Evolutionary conservation across 306 rosid species (phyloP).

Genomic region (Castanospermum australe): DNA sequence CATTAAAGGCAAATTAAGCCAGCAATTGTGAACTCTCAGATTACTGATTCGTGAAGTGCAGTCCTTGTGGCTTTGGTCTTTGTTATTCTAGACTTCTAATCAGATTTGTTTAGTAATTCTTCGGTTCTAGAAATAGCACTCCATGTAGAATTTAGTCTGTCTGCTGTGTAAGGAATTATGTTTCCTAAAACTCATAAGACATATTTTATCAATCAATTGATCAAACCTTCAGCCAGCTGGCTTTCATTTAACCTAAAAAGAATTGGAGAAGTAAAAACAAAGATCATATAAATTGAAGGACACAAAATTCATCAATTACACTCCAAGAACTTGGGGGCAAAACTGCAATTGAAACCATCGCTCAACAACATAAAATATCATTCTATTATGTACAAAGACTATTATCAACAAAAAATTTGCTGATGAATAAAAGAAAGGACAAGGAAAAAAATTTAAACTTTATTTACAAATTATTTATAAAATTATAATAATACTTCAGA

Average conservation of each 20-base stretch:
- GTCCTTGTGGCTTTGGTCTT: not conserved
- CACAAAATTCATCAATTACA: constrained; percentile 1
- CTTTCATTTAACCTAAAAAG: too few relatives aligned
- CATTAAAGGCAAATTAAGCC: not conserved
- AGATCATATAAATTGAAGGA: not conserved
- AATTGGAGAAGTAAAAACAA: not conserved
- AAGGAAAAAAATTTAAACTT: not conserved
- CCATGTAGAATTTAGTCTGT: too few relatives aligned
- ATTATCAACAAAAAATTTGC: not conserved
- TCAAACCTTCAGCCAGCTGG: too few relatives aligned
- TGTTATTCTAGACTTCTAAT: not conserved
- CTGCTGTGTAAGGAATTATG: too few relatives aligned
- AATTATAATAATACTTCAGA: not conserved
- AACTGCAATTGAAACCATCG: not conserved
- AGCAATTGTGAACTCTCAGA: not conserved
- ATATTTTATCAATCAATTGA: too few relatives aligned
- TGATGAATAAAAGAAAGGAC: constrained; percentile 1
- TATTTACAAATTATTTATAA: not conserved
- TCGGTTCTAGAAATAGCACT: too few relatives aligned
- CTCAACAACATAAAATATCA: not conserved
- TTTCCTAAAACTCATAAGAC: too few relatives aligned
- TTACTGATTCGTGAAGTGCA: not conserved
- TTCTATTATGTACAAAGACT: not conserved
- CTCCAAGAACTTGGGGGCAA: not conserved
- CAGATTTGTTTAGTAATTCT: not conserved